Base-by-base conservation (phyloP, 306 rosid genomes). In the Cajanus cajan region DNA sequence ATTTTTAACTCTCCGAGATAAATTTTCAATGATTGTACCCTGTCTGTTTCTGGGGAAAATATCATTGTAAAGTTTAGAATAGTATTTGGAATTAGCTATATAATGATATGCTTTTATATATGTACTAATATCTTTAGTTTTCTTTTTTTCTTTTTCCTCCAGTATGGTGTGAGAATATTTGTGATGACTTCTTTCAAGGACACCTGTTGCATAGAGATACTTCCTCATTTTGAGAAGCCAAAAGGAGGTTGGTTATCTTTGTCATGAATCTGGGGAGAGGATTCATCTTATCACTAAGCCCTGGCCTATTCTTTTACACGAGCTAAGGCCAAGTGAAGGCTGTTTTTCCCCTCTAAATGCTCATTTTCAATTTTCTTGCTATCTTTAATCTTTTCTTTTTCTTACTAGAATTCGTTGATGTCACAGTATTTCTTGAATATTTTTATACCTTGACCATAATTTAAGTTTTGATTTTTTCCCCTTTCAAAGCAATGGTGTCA, bases 141-240 rank as follows among this genome's bases (percentile, higher is more conserved):
- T 57, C 21, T 18, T 28, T 31, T 63, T 16, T 44, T 24, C 48
- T 72, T 77, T 66, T 80, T 71, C 40, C 71, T 84, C 74, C 91
- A 93, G 97, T 89, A 80, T 76, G 91, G 83, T 8, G 88, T 85
- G 86, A 88, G 80, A 65, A 90, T 93, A 37, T 84, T 89, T 41
- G 85, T 93, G 80, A 71, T 93, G 25, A 88, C 97, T 76, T 93
- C 97, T 50, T 93, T 93, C 80, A 89, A 93, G 89, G 94, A 90
- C 67, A 88, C 92, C 36, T 89, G 88, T 76, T 90, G 82, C 89
- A 86, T 93, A 77, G 97, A 93, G 91, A 93, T 93, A 82, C 91
- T 93, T 88, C 97, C 96, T 14, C 86, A 79, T 55, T 58, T 66
- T 71, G 85, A 82, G 84, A 86, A 77, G 71, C 84, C 96, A 16